Conservation (phyloP, 140 eudicot genomes). For the Flaveria floridana region DNA sequence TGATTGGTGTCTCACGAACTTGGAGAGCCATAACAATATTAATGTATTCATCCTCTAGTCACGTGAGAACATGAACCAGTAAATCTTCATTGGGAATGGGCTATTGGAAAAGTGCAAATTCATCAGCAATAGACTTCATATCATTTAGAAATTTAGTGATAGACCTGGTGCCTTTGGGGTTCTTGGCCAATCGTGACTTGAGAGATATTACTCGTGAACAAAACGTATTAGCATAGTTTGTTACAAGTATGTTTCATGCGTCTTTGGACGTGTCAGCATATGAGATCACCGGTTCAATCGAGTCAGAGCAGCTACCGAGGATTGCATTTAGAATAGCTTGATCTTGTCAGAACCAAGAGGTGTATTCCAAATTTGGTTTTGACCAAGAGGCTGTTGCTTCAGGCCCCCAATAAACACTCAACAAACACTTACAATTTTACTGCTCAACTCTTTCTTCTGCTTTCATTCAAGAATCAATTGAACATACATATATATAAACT, state of each 20-base stretch:
- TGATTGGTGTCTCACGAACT: neutral
- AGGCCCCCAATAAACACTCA: too few relatives aligned
- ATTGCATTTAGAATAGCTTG: neutral
- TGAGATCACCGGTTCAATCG: too few relatives aligned
- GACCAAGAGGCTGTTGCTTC: too few relatives aligned
- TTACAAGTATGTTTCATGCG: too few relatives aligned
- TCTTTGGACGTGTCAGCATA: too few relatives aligned
- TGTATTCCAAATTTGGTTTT: neutral
- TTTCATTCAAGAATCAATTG: too few relatives aligned
- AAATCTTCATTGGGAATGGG: neutral
- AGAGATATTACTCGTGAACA: neutral
- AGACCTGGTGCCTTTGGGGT: neutral
- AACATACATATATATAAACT: too few relatives aligned
- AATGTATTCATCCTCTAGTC: neutral
- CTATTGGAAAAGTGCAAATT: neutral
- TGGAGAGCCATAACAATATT: neutral
- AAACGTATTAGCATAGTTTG: too few relatives aligned
- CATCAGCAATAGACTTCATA: neutral
- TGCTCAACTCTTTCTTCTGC: too few relatives aligned
- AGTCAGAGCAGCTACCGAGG: neutral
- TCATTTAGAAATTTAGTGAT: neutral
- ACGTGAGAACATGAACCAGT: neutral
- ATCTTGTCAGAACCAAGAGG: neutral
- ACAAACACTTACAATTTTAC: too few relatives aligned
- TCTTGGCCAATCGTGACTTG: neutral